Conservation (phyloP, 2,329 filamentous ascomycete species). For the Chaetomium strumarium region DNA sequence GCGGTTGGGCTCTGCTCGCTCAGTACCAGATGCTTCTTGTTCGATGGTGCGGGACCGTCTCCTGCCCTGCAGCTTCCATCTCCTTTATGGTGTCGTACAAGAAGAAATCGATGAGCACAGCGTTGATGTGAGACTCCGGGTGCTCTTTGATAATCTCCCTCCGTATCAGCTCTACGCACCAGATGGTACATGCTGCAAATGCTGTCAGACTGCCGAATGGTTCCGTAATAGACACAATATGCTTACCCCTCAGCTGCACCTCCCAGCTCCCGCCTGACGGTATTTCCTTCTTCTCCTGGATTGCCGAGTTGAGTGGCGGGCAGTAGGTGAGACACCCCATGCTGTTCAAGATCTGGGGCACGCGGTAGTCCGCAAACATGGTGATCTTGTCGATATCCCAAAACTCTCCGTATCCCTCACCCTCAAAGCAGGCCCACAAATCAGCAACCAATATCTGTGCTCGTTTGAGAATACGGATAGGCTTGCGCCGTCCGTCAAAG, state of each 20-base stretch:
- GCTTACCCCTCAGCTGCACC: constrained; percentile 72
- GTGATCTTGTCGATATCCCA: constrained; percentile 90
- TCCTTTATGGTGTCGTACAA: constrained; percentile 93
- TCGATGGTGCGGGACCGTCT: constrained; percentile 73
- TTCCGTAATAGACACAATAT: neutral
- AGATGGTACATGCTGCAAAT: constrained; percentile 78
- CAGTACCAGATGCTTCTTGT: constrained; percentile 95
- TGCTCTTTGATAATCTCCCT: constrained; percentile 71
- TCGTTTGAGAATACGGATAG: constrained; percentile 81
- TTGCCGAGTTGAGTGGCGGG: constrained; percentile 66
- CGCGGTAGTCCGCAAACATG: constrained; percentile 97
- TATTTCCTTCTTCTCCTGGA: constrained; percentile 60
- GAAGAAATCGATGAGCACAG: constrained; percentile 94
- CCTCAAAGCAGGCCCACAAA: constrained; percentile 92
- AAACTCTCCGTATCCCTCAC: constrained; percentile 72
- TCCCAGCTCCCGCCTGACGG: constrained; percentile 73
- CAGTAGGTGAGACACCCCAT: constrained; percentile 81
- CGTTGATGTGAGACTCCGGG: constrained; percentile 69
- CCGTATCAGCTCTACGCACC: constrained; percentile 86
- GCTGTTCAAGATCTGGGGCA: constrained; percentile 85
- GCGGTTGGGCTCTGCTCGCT: constrained; percentile 10
- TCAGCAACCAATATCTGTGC: constrained; percentile 96
- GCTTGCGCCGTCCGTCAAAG: constrained; percentile 64
- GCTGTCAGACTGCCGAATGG: neutral
- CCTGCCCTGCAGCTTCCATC: constrained; percentile 57